Evolutionary conservation across 805 yeast species (phyloP).

Genomic region (Metschnikowia cubensis): DNA sequence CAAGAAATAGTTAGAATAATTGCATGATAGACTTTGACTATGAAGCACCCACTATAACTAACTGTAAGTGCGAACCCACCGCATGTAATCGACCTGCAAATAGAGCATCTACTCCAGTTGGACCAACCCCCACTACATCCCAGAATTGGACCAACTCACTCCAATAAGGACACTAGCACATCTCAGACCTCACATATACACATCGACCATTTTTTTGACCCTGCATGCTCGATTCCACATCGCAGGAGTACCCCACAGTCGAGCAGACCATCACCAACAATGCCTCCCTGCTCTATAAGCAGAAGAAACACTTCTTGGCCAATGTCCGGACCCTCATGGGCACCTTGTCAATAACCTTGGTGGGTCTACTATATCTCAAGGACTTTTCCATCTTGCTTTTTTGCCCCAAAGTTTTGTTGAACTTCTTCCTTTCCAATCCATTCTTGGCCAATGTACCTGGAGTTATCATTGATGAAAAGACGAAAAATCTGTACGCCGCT

Average conservation of each 20-base stretch:
- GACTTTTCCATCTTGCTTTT: conserved; percentile 38
- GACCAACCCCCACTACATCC: background rate
- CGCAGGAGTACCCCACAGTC: conserved; percentile 25
- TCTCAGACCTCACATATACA: too few relatives aligned
- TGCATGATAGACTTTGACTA: conserved; percentile 2
- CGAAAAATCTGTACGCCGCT: conserved; percentile 1
- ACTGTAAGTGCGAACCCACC: background rate
- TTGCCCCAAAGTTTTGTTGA: conserved; percentile 24
- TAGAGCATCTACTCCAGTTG: background rate
- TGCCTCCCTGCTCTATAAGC: conserved; percentile 36
- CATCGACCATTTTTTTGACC: background rate
- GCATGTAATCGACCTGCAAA: background rate
- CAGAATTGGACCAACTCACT: background rate
- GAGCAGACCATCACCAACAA: conserved; percentile 42
- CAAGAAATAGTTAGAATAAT: conserved; percentile 19
- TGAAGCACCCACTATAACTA: background rate
- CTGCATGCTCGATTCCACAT: background rate
- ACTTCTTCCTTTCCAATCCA: conserved; percentile 29
- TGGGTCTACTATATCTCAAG: conserved; percentile 37
- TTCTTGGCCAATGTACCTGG: conserved; percentile 17
- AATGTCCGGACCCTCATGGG: conserved; percentile 34
- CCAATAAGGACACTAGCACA: background rate
- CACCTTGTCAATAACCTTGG: conserved; percentile 32
- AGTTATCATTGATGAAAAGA: background rate
- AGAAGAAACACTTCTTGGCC: conserved; percentile 37